Evolutionary conservation across 2,329 filamentous ascomycete species (phyloP).

Genomic region (Paramyrothecium sp.): DNA sequence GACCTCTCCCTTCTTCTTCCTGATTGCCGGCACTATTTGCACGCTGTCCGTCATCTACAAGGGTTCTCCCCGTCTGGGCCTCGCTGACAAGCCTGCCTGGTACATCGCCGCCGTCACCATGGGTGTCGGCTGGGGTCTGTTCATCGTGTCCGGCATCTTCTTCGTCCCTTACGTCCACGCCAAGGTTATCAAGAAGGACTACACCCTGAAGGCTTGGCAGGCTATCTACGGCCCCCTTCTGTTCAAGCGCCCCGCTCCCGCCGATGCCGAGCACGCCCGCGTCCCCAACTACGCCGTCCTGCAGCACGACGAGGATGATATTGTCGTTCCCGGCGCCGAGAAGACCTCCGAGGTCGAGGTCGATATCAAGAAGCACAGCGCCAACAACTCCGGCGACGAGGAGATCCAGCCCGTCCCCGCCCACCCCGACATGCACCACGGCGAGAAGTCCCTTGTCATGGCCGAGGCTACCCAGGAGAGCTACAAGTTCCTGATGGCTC

Average conservation of each 20-base stretch:
- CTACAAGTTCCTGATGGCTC: constrained; percentile 62
- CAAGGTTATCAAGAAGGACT: constrained; percentile 67
- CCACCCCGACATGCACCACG: constrained; percentile 1
- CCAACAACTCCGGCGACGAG: constrained; percentile 3
- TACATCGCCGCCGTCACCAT: constrained; percentile 67
- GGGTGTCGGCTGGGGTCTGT: constrained; percentile 60
- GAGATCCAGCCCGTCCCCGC: not conserved
- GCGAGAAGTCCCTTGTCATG: constrained; percentile 41
- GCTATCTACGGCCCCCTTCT: constrained; percentile 63
- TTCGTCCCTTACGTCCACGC: constrained; percentile 71
- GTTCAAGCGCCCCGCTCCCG: constrained; percentile 55
- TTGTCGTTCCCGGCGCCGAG: constrained; percentile 15
- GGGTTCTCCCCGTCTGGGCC: constrained; percentile 56
- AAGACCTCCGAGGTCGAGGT: not conserved
- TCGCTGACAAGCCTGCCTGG: constrained; percentile 54
- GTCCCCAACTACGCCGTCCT: constrained; percentile 76
- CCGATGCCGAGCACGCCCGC: constrained; percentile 48
- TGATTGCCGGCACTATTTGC: constrained; percentile 71
- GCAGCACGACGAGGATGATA: constrained; percentile 57
- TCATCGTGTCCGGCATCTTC: constrained; percentile 61
- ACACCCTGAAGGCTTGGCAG: constrained; percentile 62
- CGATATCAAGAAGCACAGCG: not conserved
- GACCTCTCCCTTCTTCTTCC: constrained; percentile 74
- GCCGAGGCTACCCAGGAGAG: constrained; percentile 38
- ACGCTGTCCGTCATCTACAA: constrained; percentile 80